Base-by-base conservation (phyloP, 257 asterid genomes). In the Euphrasia confusa region DNA sequence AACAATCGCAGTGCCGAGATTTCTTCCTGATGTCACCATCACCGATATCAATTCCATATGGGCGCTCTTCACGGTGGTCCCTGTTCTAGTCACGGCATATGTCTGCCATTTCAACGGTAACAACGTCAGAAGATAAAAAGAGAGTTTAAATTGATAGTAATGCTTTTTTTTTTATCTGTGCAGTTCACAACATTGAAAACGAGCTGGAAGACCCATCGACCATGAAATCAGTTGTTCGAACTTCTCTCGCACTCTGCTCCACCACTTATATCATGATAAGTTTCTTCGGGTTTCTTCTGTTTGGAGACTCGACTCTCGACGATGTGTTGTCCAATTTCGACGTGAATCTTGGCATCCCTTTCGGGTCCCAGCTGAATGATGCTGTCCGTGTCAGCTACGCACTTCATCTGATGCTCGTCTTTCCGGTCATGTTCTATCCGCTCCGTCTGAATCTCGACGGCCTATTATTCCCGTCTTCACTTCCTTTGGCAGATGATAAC, bases 31-130 rank as follows among this genome's bases (percentile, higher is more conserved):
- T 54, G 49, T 74, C 30, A 42, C 65, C 12, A 33, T 74, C 26
- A 48, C 60, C 12, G 88, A 77, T 68, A 15, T 71, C 14, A 54
- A 77, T 68, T 84, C 86, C 12, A 37, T 83, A 39, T 76, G 88
- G 81, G 44, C 72, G 11, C 85, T 84, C 74, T 84, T 84, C 80
- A 86, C 85, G 0, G 84, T 75, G 17, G 87, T 86, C 52, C 95
- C 88, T 24, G 85, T 80, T 57, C 79, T 78, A 12, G 89, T 86
- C 7, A 78, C 84, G 0, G 78, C 87, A 7, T 80, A 78, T 32
- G 77, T 84, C 42, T 78, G 88, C 80, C 89, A 84, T 76, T 86
- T 71, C 75, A 86, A 78, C 32, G 95, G 95, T 86, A 73, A 60
- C 15, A 44, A n/a, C 11, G 52, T 8, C 12, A 30, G 33, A 30